Evolutionary conservation across 2,329 filamentous ascomycete species (phyloP).

Genomic region (Diplodia scrobiculata): DNA sequence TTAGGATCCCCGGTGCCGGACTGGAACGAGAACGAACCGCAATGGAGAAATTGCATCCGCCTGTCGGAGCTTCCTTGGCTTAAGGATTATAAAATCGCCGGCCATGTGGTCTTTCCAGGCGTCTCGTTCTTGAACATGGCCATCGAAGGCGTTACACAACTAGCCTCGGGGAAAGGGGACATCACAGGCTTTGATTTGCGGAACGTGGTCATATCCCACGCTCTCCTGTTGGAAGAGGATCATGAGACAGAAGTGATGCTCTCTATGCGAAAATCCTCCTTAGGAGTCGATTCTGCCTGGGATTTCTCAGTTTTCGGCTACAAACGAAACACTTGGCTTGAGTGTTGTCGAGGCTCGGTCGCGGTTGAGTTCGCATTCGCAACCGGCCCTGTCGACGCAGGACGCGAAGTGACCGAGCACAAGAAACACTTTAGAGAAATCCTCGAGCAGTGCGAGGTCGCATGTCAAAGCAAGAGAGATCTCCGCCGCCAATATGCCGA

Average conservation of each 20-base stretch:
- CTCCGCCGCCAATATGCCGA: slow-evolving; percentile 17
- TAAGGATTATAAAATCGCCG: slow-evolving; percentile 45
- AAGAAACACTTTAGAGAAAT: slow-evolving; percentile 3
- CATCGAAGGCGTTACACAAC: slow-evolving; percentile 11
- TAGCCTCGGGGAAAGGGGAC: background rate
- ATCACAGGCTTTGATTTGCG: slow-evolving; percentile 12
- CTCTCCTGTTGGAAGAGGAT: slow-evolving; percentile 1
- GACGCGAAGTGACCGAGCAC: background rate
- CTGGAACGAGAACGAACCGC: slow-evolving; percentile 39
- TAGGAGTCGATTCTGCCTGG: background rate
- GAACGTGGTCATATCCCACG: slow-evolving; percentile 11
- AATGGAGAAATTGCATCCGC: slow-evolving; percentile 50
- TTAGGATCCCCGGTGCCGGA: slow-evolving; percentile 38
- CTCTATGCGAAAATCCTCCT: slow-evolving; percentile 8
- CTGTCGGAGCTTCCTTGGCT: slow-evolving; percentile 51
- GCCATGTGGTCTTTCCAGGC: background rate
- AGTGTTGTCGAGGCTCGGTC: slow-evolving; percentile 13
- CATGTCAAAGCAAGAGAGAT: slow-evolving; percentile 13
- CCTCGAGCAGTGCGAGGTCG: slow-evolving; percentile 12
- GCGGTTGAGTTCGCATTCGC: slow-evolving; percentile 1
- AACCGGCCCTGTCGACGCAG: slow-evolving; percentile 6
- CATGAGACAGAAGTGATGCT: slow-evolving; percentile 3
- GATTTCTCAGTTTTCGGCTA: slow-evolving; percentile 14
- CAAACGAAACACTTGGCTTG: slow-evolving; percentile 5
- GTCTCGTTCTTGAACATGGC: slow-evolving; percentile 4